Conservation (phyloP, 805 yeast genomes). For the Candida ovalis region DNA sequence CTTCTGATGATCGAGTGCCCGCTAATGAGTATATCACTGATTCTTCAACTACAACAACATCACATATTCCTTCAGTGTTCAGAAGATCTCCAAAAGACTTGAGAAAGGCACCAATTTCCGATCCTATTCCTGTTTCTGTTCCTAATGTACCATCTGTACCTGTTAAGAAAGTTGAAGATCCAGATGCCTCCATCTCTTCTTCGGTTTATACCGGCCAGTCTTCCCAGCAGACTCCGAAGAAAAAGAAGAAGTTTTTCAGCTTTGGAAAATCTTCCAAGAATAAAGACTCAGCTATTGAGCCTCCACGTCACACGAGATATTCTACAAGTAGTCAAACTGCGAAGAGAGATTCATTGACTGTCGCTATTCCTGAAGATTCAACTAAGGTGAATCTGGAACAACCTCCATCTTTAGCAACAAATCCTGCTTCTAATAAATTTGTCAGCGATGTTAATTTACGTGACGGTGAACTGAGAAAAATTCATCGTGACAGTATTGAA, state of each 20-base stretch:
- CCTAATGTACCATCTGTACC: neutral
- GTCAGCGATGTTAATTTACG: slow-evolving; percentile 1
- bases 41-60: too few relatives aligned
- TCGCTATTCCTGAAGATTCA: slow-evolving; percentile 4
- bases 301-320: neutral
- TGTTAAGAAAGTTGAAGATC: neutral
- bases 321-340: neutral
- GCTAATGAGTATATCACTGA: neutral
- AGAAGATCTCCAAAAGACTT: neutral
- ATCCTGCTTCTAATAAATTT: slow-evolving; percentile 5
- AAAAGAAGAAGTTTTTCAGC: slow-evolving; percentile 4
- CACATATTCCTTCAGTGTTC: neutral
- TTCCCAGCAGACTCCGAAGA: neutral
- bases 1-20: neutral
- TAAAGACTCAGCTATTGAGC: neutral
- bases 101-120: neutral
- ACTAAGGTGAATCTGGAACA: neutral
- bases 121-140: neutral
- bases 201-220: neutral
- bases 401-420: slow-evolving; percentile 4
- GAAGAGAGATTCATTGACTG: slow-evolving; percentile 4
- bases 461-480: slow-evolving; percentile 4
- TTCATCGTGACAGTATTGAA: neutral
- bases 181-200: neutral
- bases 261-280: slow-evolving; percentile 1